Conservation (phyloP, 2,329 filamentous ascomycete genomes). For the Hymenoscyphus linearis region DNA sequence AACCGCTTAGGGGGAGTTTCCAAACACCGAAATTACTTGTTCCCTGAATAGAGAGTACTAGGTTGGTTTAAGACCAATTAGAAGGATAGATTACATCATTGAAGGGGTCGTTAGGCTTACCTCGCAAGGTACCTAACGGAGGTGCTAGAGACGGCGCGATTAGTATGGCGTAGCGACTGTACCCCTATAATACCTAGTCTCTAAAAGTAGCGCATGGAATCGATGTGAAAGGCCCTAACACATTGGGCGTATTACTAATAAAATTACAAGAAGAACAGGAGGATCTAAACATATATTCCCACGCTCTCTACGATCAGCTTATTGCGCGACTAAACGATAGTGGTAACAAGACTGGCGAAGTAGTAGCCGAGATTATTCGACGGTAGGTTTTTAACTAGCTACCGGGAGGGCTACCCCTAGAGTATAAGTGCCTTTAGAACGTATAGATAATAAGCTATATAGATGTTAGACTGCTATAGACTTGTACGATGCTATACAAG, state of each 20-base stretch:
- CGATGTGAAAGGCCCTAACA: neutral
- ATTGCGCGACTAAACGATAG: constrained; percentile 3
- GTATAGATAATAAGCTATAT: constrained; percentile 11
- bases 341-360: constrained; percentile 6
- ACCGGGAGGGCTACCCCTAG: neutral
- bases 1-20: constrained; percentile 8
- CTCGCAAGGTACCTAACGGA: constrained; percentile 6
- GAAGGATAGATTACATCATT: constrained; percentile 11
- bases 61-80: constrained; percentile 12
- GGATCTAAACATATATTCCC: constrained; percentile 6
- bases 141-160: constrained; percentile 3
- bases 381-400: constrained; percentile 15
- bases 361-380: constrained; percentile 8
- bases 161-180: neutral
- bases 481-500: constrained; percentile 12
- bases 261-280: constrained; percentile 10
- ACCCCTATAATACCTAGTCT: constrained; percentile 5
- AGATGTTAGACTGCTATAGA: constrained; percentile 13
- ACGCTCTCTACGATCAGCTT: constrained; percentile 8
- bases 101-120: constrained; percentile 5
- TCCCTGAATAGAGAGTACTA: constrained; percentile 8
- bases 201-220: constrained; percentile 12
- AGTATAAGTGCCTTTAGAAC: constrained; percentile 6
- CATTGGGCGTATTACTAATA: constrained; percentile 1
- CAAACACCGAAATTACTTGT: constrained; percentile 2